Evolutionary conservation across 805 yeast species (phyloP).

Genomic region (Lipomyces mesembrius): DNA sequence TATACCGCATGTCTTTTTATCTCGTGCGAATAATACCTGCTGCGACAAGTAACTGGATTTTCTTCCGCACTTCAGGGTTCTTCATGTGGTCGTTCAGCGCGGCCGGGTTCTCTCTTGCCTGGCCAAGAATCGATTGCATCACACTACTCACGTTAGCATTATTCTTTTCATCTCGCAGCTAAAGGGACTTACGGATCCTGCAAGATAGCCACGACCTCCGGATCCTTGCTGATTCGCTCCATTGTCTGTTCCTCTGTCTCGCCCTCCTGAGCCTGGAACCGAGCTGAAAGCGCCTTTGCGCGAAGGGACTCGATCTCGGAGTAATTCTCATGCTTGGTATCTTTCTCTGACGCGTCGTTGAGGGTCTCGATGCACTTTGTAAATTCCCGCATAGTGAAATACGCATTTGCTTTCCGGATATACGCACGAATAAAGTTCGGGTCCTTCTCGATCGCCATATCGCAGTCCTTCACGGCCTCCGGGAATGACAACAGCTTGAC

Average conservation of each 20-base stretch:
- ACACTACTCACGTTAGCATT: slow-evolving; percentile 46
- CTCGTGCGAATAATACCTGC: slow-evolving; percentile 89
- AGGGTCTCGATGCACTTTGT: slow-evolving; percentile 80
- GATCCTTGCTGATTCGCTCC: slow-evolving; percentile 88
- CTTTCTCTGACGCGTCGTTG: slow-evolving; percentile 75
- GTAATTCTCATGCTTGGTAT: slow-evolving; percentile 59
- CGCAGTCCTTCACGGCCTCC: slow-evolving; percentile 92
- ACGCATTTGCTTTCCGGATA: slow-evolving; percentile 94
- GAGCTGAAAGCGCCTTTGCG: slow-evolving; percentile 62
- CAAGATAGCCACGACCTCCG: slow-evolving; percentile 87
- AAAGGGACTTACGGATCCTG: slow-evolving; percentile 64
- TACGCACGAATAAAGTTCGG: slow-evolving; percentile 92
- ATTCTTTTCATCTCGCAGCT: not conserved
- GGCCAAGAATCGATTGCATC: slow-evolving; percentile 92
- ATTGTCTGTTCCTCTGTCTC: slow-evolving; percentile 95
- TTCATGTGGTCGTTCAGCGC: slow-evolving; percentile 97
- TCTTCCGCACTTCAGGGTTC: slow-evolving; percentile 88
- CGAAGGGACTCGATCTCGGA: slow-evolving; percentile 79
- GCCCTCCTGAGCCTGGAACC: slow-evolving; percentile 81
- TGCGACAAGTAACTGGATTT: slow-evolving; percentile 86
- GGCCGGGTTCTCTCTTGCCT: slow-evolving; percentile 93
- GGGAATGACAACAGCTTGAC: slow-evolving; percentile 96
- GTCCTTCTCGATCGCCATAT: slow-evolving; percentile 83
- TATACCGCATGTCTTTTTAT: slow-evolving; percentile 8
- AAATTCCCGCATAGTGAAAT: slow-evolving; percentile 87